Conservation (phyloP, 1,139 yeast species). For the Sugiyamaella paludigena region DNA sequence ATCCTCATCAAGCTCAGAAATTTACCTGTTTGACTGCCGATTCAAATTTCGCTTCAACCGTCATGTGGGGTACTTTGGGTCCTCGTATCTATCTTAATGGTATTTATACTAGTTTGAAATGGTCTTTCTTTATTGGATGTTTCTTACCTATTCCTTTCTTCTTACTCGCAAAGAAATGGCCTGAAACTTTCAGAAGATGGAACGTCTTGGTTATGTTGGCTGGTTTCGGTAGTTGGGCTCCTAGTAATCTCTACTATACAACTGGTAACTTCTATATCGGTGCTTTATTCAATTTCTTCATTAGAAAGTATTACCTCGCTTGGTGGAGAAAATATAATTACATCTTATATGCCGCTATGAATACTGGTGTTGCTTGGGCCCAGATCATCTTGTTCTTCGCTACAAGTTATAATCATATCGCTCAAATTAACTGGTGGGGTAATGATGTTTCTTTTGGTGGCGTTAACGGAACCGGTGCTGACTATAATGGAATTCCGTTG, state of each 20-base stretch:
- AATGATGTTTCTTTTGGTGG: slow-evolving; percentile 47
- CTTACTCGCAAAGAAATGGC: slow-evolving; percentile 39
- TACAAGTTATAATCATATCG: slow-evolving; percentile 45
- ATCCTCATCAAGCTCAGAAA: slow-evolving; percentile 38
- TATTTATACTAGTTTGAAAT: slow-evolving; percentile 41
- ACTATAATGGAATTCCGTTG: slow-evolving; percentile 37
- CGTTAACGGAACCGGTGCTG: slow-evolving; percentile 37
- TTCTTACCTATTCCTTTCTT: slow-evolving; percentile 44
- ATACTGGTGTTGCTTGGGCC: slow-evolving; percentile 47
- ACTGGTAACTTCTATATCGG: slow-evolving; percentile 51
- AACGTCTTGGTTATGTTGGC: slow-evolving; percentile 10
- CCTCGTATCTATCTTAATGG: slow-evolving; percentile 51
- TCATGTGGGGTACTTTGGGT: slow-evolving; percentile 47
- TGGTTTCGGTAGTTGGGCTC: slow-evolving; percentile 43
- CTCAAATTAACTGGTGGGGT: slow-evolving; percentile 59
- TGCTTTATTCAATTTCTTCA: slow-evolving; percentile 50
- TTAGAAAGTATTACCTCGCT: slow-evolving; percentile 50
- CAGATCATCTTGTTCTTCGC: slow-evolving; percentile 50
- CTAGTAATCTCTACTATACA: slow-evolving; percentile 51
- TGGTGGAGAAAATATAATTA: slow-evolving; percentile 52
- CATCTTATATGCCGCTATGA: slow-evolving; percentile 53
- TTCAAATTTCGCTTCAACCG: slow-evolving; percentile 50
- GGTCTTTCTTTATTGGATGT: slow-evolving; percentile 42
- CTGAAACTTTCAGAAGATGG: slow-evolving; percentile 37
- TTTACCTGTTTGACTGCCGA: slow-evolving; percentile 38